Evolutionary conservation across 306 rosid genomes (phyloP), one percentile per base, ranked within the genome.

Genomic region (Quercus rubra): DNA sequence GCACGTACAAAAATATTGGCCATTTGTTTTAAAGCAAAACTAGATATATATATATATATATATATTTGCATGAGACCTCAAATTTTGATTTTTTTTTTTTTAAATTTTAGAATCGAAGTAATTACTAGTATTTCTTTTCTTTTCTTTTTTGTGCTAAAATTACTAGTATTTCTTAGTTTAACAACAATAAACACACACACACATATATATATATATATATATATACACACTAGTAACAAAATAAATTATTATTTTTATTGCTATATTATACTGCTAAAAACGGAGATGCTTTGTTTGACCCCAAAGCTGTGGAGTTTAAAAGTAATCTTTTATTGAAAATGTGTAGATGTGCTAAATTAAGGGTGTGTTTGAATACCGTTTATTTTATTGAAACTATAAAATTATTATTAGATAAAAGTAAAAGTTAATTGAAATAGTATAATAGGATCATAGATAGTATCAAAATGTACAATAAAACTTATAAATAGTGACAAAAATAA

Each of bases 281-380:
- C 46, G 46, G 46, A 38, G 46, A 38, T 38, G 46, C 46, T 38
- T 38, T 38, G 64, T 58, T 58, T 58, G 64, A 20, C 64, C 27
- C 13, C n/a, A 58, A n/a, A 58, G 64, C 28, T 9, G 4, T 57
- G 21, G 21, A n/a, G 63, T 19, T 19, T 23, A 56, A n/a, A 56
- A 38, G 41, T 6, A 35, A 35, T 35, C 41, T 35, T 35, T 35
- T 35, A 9, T 35, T 35, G 41, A 35, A 35, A 35, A 35, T 35
- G 41, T 9, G 41, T 8, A 10, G 1, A 20, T 58, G 17, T 20
- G 64, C 64, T 58, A 35, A 35, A 35, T 35, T 31, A n/a, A n/a
- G n/a, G n/a, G n/a, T n/a, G n/a, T 28, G 2, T 28, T 2, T 28
- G 30, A 3, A 2, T 28, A 28, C 0, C 3, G 4, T 0, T 3